Conservation (phyloP, 257 asterid species). For the Fraxinus cuspidata region DNA sequence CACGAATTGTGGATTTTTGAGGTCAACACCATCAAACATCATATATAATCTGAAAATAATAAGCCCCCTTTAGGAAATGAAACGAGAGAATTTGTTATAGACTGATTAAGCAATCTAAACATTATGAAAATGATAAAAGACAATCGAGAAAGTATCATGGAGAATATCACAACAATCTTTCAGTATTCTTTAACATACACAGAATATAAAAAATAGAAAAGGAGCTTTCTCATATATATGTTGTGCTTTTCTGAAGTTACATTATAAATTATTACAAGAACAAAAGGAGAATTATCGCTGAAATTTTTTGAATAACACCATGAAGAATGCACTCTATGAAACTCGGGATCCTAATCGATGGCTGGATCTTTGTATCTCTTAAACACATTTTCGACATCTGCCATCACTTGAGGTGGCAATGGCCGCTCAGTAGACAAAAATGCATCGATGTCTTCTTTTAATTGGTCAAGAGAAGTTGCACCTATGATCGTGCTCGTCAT, state of each 20-base stretch:
- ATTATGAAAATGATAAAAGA: neutral
- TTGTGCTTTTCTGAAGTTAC: neutral
- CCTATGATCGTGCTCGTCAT: conserved; percentile 80
- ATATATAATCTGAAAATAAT: too few relatives aligned
- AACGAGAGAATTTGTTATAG: neutral
- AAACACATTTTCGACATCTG: conserved; percentile 67
- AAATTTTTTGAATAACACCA: neutral
- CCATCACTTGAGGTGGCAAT: conserved; percentile 56
- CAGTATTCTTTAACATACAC: too few relatives aligned
- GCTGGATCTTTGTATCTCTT: conserved; percentile 87
- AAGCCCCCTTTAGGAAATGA: too few relatives aligned
- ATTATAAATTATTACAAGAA: neutral
- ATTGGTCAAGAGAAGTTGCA: conserved; percentile 75
- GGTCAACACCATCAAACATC: too few relatives aligned
- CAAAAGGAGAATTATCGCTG: neutral
- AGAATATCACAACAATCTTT: neutral
- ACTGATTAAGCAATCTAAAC: neutral
- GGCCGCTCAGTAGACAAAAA: conserved; percentile 67
- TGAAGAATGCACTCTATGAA: neutral
- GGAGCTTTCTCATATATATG: neutral
- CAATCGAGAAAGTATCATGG: too few relatives aligned
- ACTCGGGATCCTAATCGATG: conserved; percentile 33
- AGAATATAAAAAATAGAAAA: too few relatives aligned
- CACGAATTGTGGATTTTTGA: too few relatives aligned
- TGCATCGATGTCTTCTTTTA: conserved; percentile 74